These are phyloP conservation scores for Arachnomyces sp. DNA, from an alignment of 2,329 filamentous ascomycete genomes.

Conservation along the genomic window DNA sequence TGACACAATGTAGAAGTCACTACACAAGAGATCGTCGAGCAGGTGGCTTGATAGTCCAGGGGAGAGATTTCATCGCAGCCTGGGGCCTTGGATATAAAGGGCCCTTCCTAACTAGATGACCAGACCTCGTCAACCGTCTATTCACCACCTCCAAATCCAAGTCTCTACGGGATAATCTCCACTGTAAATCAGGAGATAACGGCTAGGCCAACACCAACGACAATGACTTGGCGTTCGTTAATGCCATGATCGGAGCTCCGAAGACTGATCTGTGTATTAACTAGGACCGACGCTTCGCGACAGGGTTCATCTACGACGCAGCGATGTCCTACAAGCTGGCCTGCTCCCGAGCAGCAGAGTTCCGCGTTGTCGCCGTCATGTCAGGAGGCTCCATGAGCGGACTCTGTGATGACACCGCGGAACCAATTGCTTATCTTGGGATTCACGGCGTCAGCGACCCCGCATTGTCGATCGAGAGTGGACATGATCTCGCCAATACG, in stretches of 20 bases:
- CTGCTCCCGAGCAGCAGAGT: background rate
- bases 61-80: no score
- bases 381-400: background rate
- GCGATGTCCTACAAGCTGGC: slow-evolving; percentile 1
- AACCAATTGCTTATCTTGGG: slow-evolving; percentile 1
- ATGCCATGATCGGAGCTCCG: background rate
- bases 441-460: slow-evolving; percentile 1
- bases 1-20: no score
- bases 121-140: no score
- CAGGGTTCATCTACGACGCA: slow-evolving; percentile 1
- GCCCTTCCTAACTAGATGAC: no score
- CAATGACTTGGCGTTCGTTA: background rate
- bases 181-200: no score
- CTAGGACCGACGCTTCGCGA: slow-evolving; percentile 1
- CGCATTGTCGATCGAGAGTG: background rate
- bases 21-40: no score
- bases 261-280: background rate
- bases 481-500: background rate
- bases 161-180: no score
- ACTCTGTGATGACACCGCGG: background rate
- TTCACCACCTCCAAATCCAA: no score
- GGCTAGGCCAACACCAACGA: slow-evolving; percentile 1
- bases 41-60: no score
- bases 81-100: no score
- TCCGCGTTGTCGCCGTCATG: background rate